Base-by-base conservation (phyloP, 139 green algal genomes). In the Trebouxia sp. region DNA sequence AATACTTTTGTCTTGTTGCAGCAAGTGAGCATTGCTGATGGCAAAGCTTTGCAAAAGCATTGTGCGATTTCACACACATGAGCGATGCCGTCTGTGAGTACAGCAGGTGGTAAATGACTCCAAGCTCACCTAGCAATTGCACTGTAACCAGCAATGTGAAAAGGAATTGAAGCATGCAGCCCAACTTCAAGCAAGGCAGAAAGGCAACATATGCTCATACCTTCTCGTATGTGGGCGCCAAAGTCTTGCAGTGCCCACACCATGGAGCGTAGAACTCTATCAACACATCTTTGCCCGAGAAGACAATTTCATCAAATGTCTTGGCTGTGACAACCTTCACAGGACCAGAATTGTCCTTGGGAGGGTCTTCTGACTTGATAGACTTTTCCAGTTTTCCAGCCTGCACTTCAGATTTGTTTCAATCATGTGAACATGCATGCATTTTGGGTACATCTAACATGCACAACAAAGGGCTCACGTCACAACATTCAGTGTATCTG, bases 261-360 rank as follows among this genome's bases (percentile, higher is more conserved):
- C 80, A 93, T n/a, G 88, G 89, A 4, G 89, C 89, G 69, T 93
- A 92, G 79, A 93, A 87, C 82, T 92, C 87, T 50, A 95, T 83
- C 15, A 95, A 65, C 32, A 88, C 86, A 51, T 90, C 75, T 72
- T 90, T 88, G 81, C 82, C 79, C 11, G 82, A 80, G 67, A 87
- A 65, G 62, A 94, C 85, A 42, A 88, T 75, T 5, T 91, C 82
- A 17, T 92, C 65, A 62, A 92, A 92, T 0, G 77, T 85, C 0
- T 82, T 86, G 72, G 70, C 87, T 3, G 76, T 83, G 41, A 88
- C 45, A 24, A 88, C 67, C 65, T 74, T 83, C 8, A 91, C 85
- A 7, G 85, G 87, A 14, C 79, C 87, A 50, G 74, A 53, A 72
- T 88, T 90, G 37, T 83, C 39, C n/a, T 66, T 77, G 6, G 85